A percentile compares a stretch with the other conserved stretches of the same genome.
phyloP scores from a whole-genome alignment of 768 basidiomycete genomes.

The Boletus coccyginus region DNA sequence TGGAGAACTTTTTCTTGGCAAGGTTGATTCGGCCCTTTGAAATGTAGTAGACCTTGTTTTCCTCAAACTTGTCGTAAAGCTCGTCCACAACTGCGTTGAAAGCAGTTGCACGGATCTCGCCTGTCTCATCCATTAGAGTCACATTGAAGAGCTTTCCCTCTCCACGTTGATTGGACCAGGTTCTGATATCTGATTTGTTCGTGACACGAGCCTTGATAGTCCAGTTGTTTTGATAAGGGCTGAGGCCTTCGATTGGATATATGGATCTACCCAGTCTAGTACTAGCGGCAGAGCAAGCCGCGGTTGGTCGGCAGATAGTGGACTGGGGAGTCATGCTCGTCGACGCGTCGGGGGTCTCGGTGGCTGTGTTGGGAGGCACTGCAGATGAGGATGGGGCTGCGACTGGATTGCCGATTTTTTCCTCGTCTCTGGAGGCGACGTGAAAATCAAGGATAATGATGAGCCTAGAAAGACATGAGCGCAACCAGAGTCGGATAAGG shows the following conservation, averaged over 20 bases:
- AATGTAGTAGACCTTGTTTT: slow-evolving; percentile 90
- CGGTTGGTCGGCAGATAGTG: slow-evolving; percentile 12
- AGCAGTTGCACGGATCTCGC: slow-evolving; percentile 86
- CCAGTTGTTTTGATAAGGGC: slow-evolving; percentile 98
- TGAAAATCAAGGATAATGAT: slow-evolving; percentile 74
- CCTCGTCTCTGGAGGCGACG: slow-evolving; percentile 47
- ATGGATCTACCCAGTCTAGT: slow-evolving; percentile 32
- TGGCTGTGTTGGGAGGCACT: slow-evolving; percentile 22
- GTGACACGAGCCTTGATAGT: slow-evolving; percentile 94
- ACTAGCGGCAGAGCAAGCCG: slow-evolving; percentile 11
- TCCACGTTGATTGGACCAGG: slow-evolving; percentile 86
- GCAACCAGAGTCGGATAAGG: neutral
- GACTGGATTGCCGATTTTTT: slow-evolving; percentile 74
- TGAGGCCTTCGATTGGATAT: slow-evolving; percentile 90
- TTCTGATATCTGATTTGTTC: slow-evolving; percentile 82
- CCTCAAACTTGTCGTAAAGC: slow-evolving; percentile 80
- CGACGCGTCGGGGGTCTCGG: slow-evolving; percentile 25
- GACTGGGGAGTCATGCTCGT: slow-evolving; percentile 31
- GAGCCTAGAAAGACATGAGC: slow-evolving; percentile 46
- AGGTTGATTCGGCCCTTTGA: slow-evolving; percentile 90
- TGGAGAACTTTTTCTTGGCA: slow-evolving; percentile 96
- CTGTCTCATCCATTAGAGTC: slow-evolving; percentile 92
- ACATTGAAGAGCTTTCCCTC: slow-evolving; percentile 95
- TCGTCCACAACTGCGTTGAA: slow-evolving; percentile 87
- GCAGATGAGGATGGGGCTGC: slow-evolving; percentile 37